These are phyloP conservation scores for Hamamelis virginiana DNA, from an alignment of 164 flowering plant species.

Conservation along the genomic window DNA sequence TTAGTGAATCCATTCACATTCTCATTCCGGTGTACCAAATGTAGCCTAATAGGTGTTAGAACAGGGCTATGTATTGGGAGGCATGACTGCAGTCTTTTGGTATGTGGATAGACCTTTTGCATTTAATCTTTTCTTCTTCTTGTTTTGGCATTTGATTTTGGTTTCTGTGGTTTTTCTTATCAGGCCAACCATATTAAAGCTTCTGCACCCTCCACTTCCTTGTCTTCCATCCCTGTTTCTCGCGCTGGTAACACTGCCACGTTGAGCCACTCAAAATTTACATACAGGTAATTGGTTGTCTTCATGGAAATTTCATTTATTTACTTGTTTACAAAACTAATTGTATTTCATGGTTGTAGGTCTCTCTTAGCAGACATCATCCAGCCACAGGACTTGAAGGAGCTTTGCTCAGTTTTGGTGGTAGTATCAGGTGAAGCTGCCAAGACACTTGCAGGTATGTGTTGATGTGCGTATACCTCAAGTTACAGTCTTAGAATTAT, in stretches of 20 bases:
- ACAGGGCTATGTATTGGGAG: neutral
- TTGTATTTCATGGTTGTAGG: slow-evolving; percentile 41
- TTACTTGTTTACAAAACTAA: slow-evolving; percentile 18
- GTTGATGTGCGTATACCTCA: neutral
- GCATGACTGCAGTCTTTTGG: neutral
- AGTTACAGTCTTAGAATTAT: neutral
- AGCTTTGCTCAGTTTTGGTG: slow-evolving; percentile 85
- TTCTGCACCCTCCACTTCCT: slow-evolving; percentile 47
- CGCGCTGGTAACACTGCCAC: slow-evolving; percentile 41
- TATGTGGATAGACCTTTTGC: neutral
- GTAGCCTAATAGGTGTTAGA: neutral
- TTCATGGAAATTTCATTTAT: neutral
- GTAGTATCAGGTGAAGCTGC: slow-evolving; percentile 65
- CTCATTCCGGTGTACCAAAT: too few relatives aligned
- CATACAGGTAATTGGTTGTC: slow-evolving; percentile 58
- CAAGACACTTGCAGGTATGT: slow-evolving; percentile 64
- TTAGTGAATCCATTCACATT: too few relatives aligned
- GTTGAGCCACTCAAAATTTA: slow-evolving; percentile 66
- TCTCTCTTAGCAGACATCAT: slow-evolving; percentile 87
- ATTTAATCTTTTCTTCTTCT: neutral
- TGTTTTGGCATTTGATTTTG: neutral
- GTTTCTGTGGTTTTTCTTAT: slow-evolving; percentile 2
- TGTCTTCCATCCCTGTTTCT: slow-evolving; percentile 44
- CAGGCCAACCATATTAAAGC: slow-evolving; percentile 60
- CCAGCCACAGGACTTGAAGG: slow-evolving; percentile 77